Base-by-base conservation (phyloP, 306 rosid species). In the Hippophae gyantsensis region DNA sequence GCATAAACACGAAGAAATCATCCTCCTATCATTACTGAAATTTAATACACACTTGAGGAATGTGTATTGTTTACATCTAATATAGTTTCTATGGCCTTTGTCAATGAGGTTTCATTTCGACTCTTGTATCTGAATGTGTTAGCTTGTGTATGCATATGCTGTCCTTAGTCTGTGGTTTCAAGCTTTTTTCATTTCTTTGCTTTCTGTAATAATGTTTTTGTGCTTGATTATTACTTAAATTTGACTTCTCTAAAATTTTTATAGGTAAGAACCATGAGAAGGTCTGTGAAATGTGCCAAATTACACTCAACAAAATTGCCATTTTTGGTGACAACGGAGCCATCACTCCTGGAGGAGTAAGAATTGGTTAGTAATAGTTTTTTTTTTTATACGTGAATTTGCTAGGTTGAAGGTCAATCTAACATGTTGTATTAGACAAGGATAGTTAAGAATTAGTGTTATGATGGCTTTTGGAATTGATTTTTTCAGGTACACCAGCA, bases 251-350 rank as follows among this genome's bases (percentile, higher is more conserved):
- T 45, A 18, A 55, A 48, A 48, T 63, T 41, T 52, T 59, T 60
- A 38, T 50, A 90, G 98, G 98, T 54, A 90, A 85, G 78, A 78
- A 69, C 73, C 87, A 74, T 26, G 98, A 90, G 80, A 87, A 80
- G 79, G 82, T 90, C 65, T 92, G 96, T 46, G 98, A 87, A 79
- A 69, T 78, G 64, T 81, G 96, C 26, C 86, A 87, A 70, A 83
- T 92, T 14, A 92, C 98, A 62, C 78, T 92, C 79, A 92, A 92
- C 66, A 92, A 92, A 72, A 81, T 88, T 60, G 79, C 94, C 12
- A 83, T 87, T 62, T 92, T 71, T 59, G 82, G 88, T 45, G 98
- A 87, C 74, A 87, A 85, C 63, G 96, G 98, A 63, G 63, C 78
- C 54, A 78, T 87, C 52, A 79, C 72, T 67, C 85, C 90, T 47